phyloP scores from a whole-genome alignment of 805 yeast genomes.

The Cyberlindnera misumaiensis region DNA sequence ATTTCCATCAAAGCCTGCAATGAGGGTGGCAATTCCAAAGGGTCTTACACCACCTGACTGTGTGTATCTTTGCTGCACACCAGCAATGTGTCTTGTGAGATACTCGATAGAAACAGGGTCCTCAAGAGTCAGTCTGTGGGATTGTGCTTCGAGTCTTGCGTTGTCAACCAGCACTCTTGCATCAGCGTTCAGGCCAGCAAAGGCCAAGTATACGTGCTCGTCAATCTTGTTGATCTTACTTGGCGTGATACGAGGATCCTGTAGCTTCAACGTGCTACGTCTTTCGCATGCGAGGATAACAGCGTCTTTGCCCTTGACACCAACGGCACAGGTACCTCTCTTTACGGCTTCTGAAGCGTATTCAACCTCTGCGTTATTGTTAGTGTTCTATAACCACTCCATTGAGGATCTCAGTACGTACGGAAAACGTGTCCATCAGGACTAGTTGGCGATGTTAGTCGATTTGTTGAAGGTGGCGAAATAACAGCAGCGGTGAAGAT shows the following conservation, averaged over 20 bases:
- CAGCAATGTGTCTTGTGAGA: conserved; percentile 92
- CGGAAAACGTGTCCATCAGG: conserved; percentile 99
- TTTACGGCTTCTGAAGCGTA: conserved; percentile 97
- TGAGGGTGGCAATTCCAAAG: conserved; percentile 90
- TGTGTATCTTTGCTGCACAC: conserved; percentile 93
- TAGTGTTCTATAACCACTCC: conserved; percentile 2
- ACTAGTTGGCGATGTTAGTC: conserved; percentile 36
- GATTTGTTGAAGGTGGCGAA: conserved; percentile 1
- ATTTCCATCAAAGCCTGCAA: conserved; percentile 91
- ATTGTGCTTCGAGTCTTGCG: conserved; percentile 95
- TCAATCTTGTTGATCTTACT: conserved; percentile 89
- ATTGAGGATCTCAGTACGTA: conserved; percentile 20
- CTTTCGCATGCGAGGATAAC: conserved; percentile 96
- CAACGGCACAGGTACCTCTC: conserved; percentile 97
- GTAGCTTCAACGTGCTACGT: conserved; percentile 89
- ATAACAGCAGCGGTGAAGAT: not conserved
- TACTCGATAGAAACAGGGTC: conserved; percentile 91
- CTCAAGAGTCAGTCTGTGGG: conserved; percentile 87
- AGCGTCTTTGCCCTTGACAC: conserved; percentile 81
- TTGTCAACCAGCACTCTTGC: conserved; percentile 91
- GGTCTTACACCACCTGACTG: conserved; percentile 99
- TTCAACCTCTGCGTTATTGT: conserved; percentile 60
- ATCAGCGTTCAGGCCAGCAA: conserved; percentile 98
- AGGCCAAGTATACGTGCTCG: conserved; percentile 83
- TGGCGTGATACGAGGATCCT: conserved; percentile 95